Conservation (phyloP, 2,329 filamentous ascomycete species). For the Penicillium expansum region DNA sequence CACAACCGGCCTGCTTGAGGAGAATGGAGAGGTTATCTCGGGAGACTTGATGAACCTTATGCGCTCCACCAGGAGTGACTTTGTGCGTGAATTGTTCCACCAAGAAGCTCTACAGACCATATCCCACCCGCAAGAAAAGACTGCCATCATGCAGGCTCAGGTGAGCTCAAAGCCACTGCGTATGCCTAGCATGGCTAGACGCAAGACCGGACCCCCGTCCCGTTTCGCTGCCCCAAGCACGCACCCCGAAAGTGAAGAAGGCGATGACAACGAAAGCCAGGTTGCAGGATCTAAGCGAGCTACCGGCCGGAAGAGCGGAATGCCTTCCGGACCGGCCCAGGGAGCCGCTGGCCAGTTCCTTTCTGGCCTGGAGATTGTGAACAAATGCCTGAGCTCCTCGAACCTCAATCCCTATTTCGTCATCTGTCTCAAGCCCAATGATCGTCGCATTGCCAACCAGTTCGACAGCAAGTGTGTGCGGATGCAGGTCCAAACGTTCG, state of each 20-base stretch:
- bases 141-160: constrained; percentile 90
- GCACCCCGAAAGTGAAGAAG: constrained; percentile 40
- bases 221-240: constrained; percentile 37
- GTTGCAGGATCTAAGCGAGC: constrained; percentile 30
- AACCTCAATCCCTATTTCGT: constrained; percentile 94
- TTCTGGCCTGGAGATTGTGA: constrained; percentile 83
- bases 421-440: constrained; percentile 96
- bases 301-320: constrained; percentile 37
- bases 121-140: constrained; percentile 86
- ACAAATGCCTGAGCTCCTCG: constrained; percentile 74
- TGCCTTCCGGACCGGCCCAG: constrained; percentile 55
- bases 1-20: constrained; percentile 80
- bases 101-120: constrained; percentile 91
- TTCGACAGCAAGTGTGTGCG: constrained; percentile 99
- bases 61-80: constrained; percentile 80
- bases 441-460: constrained; percentile 94
- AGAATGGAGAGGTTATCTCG: constrained; percentile 94
- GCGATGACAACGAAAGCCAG: constrained; percentile 38
- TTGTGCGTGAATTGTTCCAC: constrained; percentile 88
- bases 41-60: constrained; percentile 95
- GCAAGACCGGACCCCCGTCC: constrained; percentile 61
- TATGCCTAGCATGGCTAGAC: constrained; percentile 85
- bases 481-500: constrained; percentile 89
- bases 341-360: constrained; percentile 92
- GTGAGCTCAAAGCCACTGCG: constrained; percentile 94